Evolutionary conservation across 176 grass and related monocot species (phyloP).

Genomic region (Calamus simplicifolius): DNA sequence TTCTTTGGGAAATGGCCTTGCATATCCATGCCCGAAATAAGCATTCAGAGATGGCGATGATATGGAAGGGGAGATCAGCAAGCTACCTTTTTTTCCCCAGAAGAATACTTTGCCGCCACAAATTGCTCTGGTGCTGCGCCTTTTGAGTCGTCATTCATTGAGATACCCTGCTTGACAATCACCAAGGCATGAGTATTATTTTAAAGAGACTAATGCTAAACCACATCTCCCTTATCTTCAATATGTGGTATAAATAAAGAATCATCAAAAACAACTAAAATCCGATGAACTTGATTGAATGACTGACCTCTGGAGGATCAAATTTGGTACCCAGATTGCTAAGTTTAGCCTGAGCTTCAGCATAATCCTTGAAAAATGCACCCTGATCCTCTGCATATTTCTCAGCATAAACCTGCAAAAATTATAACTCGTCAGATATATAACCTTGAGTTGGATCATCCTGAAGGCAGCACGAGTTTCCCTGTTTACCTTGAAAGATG

Average conservation of each 20-base stretch:
- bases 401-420: constrained; percentile 61
- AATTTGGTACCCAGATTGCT: constrained; percentile 82
- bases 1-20: not conserved
- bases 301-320: constrained; percentile 57
- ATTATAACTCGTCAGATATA: constrained; percentile 2
- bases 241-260: no score
- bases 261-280: not conserved
- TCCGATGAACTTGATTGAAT: not conserved
- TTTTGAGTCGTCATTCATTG: constrained; percentile 39
- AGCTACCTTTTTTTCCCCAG: constrained; percentile 32
- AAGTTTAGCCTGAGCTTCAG: constrained; percentile 86
- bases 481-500: constrained; percentile 61
- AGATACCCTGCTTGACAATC: constrained; percentile 44
- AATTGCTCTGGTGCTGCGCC: constrained; percentile 32
- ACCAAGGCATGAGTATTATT: no score
- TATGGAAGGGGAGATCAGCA: not conserved
- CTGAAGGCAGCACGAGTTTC: constrained; percentile 15
- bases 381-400: constrained; percentile 71
- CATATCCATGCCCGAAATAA: not conserved
- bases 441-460: not conserved
- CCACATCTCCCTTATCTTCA: no score
- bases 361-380: constrained; percentile 85
- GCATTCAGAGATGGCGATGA: constrained; percentile 16
- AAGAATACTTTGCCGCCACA: constrained; percentile 49
- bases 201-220: no score